Conservation (phyloP, 805 yeast genomes). For the Candida taoyuanica region DNA sequence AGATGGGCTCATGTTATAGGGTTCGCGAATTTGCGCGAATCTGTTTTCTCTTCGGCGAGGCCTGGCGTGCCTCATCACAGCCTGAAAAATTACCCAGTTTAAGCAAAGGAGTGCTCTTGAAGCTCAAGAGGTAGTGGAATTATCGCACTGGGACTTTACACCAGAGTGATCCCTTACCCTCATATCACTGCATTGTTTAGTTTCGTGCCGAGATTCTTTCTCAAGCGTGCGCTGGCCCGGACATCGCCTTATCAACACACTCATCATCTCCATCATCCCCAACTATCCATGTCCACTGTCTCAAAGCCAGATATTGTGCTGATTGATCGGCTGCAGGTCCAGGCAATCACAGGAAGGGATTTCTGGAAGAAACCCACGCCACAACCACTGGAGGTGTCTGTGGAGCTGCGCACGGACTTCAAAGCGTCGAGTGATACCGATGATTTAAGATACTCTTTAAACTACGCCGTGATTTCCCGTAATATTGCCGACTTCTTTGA, state of each 20-base stretch:
- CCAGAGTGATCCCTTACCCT: neutral
- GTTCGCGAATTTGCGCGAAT: neutral
- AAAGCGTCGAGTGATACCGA: conserved; percentile 73
- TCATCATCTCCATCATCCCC: neutral
- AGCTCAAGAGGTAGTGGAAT: no score
- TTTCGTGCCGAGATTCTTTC: neutral
- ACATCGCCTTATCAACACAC: neutral
- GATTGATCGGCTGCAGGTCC: conserved; percentile 45
- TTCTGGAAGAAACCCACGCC: conserved; percentile 66
- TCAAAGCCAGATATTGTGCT: conserved; percentile 19
- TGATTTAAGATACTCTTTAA: conserved; percentile 75
- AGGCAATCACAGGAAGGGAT: conserved; percentile 66
- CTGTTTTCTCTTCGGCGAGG: no score
- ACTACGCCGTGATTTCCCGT: conserved; percentile 80
- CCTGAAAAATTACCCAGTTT: neutral
- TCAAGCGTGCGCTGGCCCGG: neutral
- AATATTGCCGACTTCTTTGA: conserved; percentile 53
- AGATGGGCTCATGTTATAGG: neutral
- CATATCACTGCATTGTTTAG: neutral
- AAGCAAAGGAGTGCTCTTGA: no score
- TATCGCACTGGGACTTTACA: no score
- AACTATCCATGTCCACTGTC: neutral
- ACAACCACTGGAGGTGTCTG: conserved; percentile 61
- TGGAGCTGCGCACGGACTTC: conserved; percentile 62
- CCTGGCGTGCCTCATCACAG: neutral